Evolutionary conservation across 1,139 yeast genomes (phyloP).

Genomic region (Hansenula anomala): DNA sequence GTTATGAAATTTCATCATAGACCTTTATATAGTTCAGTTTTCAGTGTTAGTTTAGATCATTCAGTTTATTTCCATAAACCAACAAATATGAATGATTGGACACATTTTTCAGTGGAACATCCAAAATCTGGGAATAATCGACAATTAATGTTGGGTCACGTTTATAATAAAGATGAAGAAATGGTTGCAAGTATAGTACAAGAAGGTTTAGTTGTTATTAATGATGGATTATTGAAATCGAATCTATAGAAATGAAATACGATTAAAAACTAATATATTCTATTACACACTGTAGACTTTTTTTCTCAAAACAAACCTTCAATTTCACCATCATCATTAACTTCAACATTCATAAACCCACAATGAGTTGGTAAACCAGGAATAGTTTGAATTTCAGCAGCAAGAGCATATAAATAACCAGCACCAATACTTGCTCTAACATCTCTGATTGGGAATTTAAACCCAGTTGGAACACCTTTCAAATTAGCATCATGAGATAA

Average conservation of each 20-base stretch:
- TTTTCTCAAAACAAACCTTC: slow-evolving; percentile 75
- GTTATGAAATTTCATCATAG: slow-evolving; percentile 38
- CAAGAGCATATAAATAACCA: slow-evolving; percentile 92
- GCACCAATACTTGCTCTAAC: slow-evolving; percentile 95
- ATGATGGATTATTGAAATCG: slow-evolving; percentile 8
- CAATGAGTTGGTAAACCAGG: slow-evolving; percentile 97
- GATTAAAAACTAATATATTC: neutral
- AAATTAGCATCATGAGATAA: slow-evolving; percentile 89
- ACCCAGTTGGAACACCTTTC: slow-evolving; percentile 94
- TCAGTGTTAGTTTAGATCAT: slow-evolving; percentile 65
- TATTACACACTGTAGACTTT: neutral
- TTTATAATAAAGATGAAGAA: slow-evolving; percentile 43
- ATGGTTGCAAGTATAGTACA: slow-evolving; percentile 64
- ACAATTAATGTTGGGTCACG: slow-evolving; percentile 55
- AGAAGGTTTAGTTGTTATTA: slow-evolving; percentile 48
- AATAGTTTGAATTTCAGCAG: slow-evolving; percentile 95
- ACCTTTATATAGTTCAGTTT: slow-evolving; percentile 34
- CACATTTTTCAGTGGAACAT: slow-evolving; percentile 44
- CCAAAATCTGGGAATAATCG: slow-evolving; percentile 51
- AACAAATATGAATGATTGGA: slow-evolving; percentile 49
- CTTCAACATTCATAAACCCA: slow-evolving; percentile 97
- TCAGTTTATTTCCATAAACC: slow-evolving; percentile 62
- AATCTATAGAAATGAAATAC: too few species aligned
- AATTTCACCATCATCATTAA: slow-evolving; percentile 87
- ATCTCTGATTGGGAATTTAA: slow-evolving; percentile 91